Base-by-base conservation (phyloP, 2,329 filamentous ascomycete genomes). In the Arthrobotrys entomopaga region DNA sequence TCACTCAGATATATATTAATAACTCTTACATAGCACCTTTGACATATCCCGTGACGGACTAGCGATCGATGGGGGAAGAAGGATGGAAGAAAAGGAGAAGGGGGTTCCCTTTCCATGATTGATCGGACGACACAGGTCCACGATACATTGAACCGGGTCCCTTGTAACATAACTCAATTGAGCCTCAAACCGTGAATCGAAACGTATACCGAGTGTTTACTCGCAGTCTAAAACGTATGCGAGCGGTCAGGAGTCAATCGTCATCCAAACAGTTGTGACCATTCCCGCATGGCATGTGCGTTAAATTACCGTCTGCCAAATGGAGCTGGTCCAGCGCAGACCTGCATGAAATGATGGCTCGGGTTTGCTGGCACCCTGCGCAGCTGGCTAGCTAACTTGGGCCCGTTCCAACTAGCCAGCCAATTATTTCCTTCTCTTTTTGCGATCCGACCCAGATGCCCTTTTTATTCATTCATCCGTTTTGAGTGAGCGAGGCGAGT, bases 271-370 rank as follows among this genome's bases (percentile, higher is more conserved):
- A 34, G 29, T 3, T 34, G 29, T 34, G 29, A 34, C 29, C 6
- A 34, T 34, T 34, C 29, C 10, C 29, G 29, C 29, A 46, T 24
- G 64, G 66, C 66, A 71, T 71, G 52, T 53, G 56, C 56, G 29
- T 46, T 54, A 71, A 54, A 48, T 71, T 63, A 38, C 43, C 29
- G 26, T 61, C 66, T 22, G 38, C 66, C 66, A 58, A 58, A 64
- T 56, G 42, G 66, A 71, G 66, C 42, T 71, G 50, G 49, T 72
- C 67, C 67, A 72, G 67, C 67, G 16, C 67, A 72, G 53, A 54
- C 40, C 15, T 72, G 67, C 67, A 72, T 34, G 5, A 34, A 34
- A 34, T 8, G 29, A 34, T 34, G 7, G 29, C 10, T 3, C 29
- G 6, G 29, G 29, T 34, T 34, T 34, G 29, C 29, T 34, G 29